Base-by-base conservation (phyloP, 192 early-diverging fungal genomes). In the Coemansia asiatica region DNA sequence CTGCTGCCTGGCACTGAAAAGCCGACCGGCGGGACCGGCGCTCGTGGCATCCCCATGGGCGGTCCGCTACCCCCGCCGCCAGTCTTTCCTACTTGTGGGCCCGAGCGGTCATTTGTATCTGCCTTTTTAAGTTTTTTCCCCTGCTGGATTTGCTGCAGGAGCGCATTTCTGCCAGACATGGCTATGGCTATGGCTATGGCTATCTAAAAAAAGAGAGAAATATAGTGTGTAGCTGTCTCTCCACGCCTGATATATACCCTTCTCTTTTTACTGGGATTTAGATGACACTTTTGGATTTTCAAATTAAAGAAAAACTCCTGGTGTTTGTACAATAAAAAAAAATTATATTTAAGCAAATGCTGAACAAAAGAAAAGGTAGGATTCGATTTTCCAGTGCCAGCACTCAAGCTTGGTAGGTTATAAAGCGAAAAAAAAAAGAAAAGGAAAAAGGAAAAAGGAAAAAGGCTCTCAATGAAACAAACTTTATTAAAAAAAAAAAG, bases 131-230 rank as follows among this genome's bases (percentile, higher is more conserved):
- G 84, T 51, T 40, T 63, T 49, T 71, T 83, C 33, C 91, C 91
- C 55, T 85, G 63, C 65, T 93, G 91, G 69, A 93, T 93, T 67
- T 91, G 87, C 33, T 69, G 38, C 64, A 91, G 77, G 53, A 93
- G 80, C 18, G 86, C 89, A 66, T 62, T 73, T 47, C 88, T 69
- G 19, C 60, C 73, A 28, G 76, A 69, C 81, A 83, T 83, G 29
- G 31, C 7, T 26, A 16, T 59, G n/a, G n/a, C n/a, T n/a, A n/a
- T n/a, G n/a, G n/a, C 25, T 50, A 19, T 18, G 53, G 19, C 29
- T 49, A 18, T 49, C 55, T 19, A 38, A 2, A 60, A 10, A 22
- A 59, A 21, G 38, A 33, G 31, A 33, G 3, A 33, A 33, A 6
- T 6, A 44, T 2, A 44, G 40, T 44, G 40, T 44, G 40, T 44